Conservation (phyloP, 2,329 filamentous ascomycete species). For the Keithomyces neogunnii region DNA sequence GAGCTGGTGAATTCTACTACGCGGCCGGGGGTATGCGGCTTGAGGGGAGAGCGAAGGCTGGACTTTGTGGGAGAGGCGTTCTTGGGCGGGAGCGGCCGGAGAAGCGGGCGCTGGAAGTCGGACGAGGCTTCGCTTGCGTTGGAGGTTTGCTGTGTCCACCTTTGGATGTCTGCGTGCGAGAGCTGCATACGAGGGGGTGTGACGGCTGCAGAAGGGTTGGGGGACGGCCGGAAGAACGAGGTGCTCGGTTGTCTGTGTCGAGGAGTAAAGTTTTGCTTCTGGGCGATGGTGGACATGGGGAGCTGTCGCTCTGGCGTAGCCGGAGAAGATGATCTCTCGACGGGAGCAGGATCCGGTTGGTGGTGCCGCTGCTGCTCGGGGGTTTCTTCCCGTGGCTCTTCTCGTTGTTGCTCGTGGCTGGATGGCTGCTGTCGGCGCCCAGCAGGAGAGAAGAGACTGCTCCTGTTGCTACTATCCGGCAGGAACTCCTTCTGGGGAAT, state of each 20-base stretch:
- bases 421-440: not conserved
- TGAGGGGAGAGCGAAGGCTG: constrained; percentile 46
- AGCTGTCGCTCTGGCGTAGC: constrained; percentile 23
- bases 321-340: constrained; percentile 12
- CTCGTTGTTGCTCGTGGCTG: not conserved
- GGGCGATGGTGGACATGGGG: constrained; percentile 27
- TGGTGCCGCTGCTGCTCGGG: not conserved
- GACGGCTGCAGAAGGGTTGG: constrained; percentile 15
- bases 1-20: constrained; percentile 50
- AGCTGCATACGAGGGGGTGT: constrained; percentile 34
- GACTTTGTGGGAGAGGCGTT: constrained; percentile 50
- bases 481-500: constrained; percentile 22
- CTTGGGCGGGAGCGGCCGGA: constrained; percentile 40
- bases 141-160: constrained; percentile 33
- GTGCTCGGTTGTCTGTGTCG: constrained; percentile 24
- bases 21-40: constrained; percentile 48
- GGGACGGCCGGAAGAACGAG: constrained; percentile 30
- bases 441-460: constrained; percentile 28
- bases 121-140: constrained; percentile 27
- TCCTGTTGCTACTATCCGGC: constrained; percentile 21
- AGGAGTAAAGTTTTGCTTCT: constrained; percentile 43
- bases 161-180: constrained; percentile 30
- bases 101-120: constrained; percentile 25
- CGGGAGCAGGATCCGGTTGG: not conserved
- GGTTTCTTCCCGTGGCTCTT: not conserved